Evolutionary conservation across 768 basidiomycete species (phyloP).

Genomic region (Cystoderma amianthinum): DNA sequence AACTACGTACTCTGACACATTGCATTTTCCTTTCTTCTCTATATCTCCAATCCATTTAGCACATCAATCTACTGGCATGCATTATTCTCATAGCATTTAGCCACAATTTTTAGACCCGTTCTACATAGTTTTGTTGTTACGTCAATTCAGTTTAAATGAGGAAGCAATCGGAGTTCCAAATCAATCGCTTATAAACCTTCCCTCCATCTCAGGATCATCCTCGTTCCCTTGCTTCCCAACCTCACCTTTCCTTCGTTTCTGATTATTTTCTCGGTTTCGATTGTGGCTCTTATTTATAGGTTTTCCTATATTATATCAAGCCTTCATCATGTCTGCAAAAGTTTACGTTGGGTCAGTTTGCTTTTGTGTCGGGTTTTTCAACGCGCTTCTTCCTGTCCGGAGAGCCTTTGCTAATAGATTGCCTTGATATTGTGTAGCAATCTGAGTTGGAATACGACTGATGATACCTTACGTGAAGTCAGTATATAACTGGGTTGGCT

Average conservation of each 20-base stretch:
- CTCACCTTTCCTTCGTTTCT: conserved; percentile 39
- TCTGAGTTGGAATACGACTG: conserved; percentile 94
- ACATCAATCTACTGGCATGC: too few relatives aligned
- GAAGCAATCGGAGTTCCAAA: background rate
- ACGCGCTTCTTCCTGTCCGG: conserved; percentile 42
- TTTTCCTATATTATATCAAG: conserved; percentile 45
- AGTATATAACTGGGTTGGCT: conserved; percentile 43
- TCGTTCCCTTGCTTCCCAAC: conserved; percentile 38
- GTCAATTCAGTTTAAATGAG: background rate
- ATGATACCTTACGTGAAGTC: conserved; percentile 85
- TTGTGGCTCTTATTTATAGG: conserved; percentile 50
- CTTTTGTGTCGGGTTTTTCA: conserved; percentile 39
- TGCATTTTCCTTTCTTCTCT: background rate
- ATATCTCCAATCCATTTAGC: too few relatives aligned
- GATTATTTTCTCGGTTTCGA: conserved; percentile 49
- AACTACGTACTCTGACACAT: too few relatives aligned
- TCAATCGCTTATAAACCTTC: conserved; percentile 35
- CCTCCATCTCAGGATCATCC: conserved; percentile 17
- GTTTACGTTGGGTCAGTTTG: conserved; percentile 93
- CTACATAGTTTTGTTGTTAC: too few relatives aligned
- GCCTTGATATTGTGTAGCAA: conserved; percentile 63
- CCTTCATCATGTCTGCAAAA: conserved; percentile 71
- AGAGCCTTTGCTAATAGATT: conserved; percentile 53
- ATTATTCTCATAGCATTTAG: too few relatives aligned
- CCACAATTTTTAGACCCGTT: too few relatives aligned